Conservation (phyloP, 1,284 basidiomycete species). For the Psilocybe mexicana region DNA sequence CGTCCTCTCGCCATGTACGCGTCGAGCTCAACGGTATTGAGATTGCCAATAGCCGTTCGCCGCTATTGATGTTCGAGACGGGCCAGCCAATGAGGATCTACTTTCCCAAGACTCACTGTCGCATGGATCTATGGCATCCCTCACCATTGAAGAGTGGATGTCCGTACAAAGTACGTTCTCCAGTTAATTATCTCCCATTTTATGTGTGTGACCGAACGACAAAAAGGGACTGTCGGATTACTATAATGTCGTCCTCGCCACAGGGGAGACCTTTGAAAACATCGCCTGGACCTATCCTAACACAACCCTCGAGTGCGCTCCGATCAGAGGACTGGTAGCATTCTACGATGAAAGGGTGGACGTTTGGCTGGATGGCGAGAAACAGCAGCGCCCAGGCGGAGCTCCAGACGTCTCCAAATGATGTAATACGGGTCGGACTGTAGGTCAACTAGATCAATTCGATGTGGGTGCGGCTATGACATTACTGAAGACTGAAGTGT, state of each 20-base stretch:
- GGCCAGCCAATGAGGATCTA: conserved; percentile 57
- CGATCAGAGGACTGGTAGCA: conserved; percentile 53
- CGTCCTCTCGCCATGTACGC: conserved; percentile 60
- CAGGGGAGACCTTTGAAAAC: conserved; percentile 45
- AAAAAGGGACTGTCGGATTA: conserved; percentile 60
- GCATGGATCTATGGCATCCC: conserved; percentile 48
- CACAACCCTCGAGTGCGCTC: conserved; percentile 49
- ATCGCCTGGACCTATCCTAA: conserved; percentile 66
- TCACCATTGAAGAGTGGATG: conserved; percentile 51
- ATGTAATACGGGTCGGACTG: too few species aligned
- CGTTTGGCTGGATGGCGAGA: conserved; percentile 61
- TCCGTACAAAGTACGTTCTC: conserved; percentile 59
- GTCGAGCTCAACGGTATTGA: conserved; percentile 62
- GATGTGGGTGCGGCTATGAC: too few species aligned
- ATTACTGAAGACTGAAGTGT: too few species aligned
- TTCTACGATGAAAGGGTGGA: conserved; percentile 72
- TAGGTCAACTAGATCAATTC: too few species aligned
- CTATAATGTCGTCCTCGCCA: conserved; percentile 49
- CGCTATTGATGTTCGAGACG: conserved; percentile 61
- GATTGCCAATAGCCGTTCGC: conserved; percentile 56
- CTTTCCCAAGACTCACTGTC: conserved; percentile 58
- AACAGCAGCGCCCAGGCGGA: conserved; percentile 35
- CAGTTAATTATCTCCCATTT: neutral
- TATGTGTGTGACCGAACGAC: neutral
- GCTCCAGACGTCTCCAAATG: too few species aligned